Evolutionary conservation across 345 rosid species (phyloP), one percentile per base, ranked within the genome.

Genomic region (Citrus inodora): DNA sequence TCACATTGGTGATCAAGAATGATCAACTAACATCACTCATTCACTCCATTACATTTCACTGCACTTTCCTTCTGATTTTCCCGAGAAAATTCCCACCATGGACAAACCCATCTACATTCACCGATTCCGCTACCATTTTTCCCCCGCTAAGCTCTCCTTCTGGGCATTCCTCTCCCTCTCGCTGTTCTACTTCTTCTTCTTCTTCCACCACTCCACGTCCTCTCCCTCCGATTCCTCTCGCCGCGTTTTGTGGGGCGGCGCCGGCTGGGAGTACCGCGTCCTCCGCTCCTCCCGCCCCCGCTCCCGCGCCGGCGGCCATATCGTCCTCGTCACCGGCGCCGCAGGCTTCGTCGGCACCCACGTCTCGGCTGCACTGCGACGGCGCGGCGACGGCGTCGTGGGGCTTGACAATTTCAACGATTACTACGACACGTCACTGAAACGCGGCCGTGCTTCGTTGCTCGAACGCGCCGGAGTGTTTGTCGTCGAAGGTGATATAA

Each of bases 301-400:
- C 30, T 75, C 86, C 10, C 79, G 79, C 11, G 28, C 80, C 17
- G 79, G 74, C 58, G 90, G 88, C 1, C 7, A 76, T 61, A 78
- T 81, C 28, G 87, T 89, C 10, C 83, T 89, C 37, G 92, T 87
- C 69, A 89, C 92, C 16, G 92, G 92, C 0, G 92, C 88, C n/a
- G 90, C 90, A 27, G 90, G 92, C 22, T 89, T 87, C 70, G 89
- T 89, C 46, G 92, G 92, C 6, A 85, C 88, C 21, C 92, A 89
- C 48, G 90, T 87, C 1, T 82, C 89, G 8, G 64, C 86, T 2
- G 89, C 90, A 3, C 67, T 89, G 14, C 84, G 84, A 17, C 81
- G 86, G 7, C 92, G 92, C 0, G 92, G 90, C 0, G 86, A 89
- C 62, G 92, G 90, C 62, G 87, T 87, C 14, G 80, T 89, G 0